A percentile compares a stretch with the other conserved stretches of the same genome.
Conservation (phyloP, 129 eudicot genomes). For the Pulicaria dysenterica region DNA sequence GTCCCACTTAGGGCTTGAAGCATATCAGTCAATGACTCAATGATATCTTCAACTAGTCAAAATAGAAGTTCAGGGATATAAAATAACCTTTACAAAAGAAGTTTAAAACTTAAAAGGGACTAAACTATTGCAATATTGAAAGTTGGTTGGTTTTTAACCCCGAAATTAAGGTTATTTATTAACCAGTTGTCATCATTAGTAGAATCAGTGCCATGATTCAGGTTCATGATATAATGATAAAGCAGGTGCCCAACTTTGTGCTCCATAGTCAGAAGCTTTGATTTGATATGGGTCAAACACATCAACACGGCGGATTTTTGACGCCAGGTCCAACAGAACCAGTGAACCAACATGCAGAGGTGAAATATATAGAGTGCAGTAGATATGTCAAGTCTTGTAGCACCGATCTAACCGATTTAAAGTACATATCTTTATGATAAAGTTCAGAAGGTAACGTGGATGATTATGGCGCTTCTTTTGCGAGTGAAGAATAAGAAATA, state of each 20-base stretch:
- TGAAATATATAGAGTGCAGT: slow-evolving; percentile 4
- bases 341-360: slow-evolving; percentile 1
- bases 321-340: background rate
- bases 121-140: background rate
- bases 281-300: slow-evolving; percentile 1
- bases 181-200: background rate
- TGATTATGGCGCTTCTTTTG: background rate
- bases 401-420: background rate
- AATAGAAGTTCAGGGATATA: background rate
- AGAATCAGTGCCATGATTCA: slow-evolving; percentile 1
- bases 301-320: background rate
- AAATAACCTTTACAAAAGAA: too few relatives aligned
- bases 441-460: background rate
- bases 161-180: background rate
- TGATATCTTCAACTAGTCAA: background rate
- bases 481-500: background rate
- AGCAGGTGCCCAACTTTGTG: slow-evolving; percentile 14
- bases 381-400: slow-evolving; percentile 5
- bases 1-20: background rate
- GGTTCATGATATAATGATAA: slow-evolving; percentile 10
- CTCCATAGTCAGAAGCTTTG: background rate
- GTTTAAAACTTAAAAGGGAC: background rate
- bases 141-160: background rate
- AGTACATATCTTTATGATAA: background rate
- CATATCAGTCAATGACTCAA: too few relatives aligned